Conservation (phyloP, 106 monocot genomes). For the Xerophyta viscosa region DNA sequence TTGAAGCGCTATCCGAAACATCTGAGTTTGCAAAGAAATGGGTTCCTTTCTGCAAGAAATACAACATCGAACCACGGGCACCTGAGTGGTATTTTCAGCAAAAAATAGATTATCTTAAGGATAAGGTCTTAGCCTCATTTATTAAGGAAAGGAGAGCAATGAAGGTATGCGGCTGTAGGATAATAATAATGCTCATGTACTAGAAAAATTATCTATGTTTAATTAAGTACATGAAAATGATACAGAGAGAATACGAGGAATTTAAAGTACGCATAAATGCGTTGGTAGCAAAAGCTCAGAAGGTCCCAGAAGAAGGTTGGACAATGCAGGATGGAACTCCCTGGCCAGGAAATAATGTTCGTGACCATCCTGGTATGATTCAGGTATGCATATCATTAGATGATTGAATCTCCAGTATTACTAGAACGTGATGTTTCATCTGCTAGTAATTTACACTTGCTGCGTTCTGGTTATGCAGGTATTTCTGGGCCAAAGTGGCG, state of each 20-base stretch:
- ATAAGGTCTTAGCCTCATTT: slow-evolving; percentile 52
- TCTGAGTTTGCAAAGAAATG: slow-evolving; percentile 64
- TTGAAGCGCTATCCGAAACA: slow-evolving; percentile 52
- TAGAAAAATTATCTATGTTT: neutral
- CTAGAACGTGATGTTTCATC: no score
- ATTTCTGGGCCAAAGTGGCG: slow-evolving; percentile 60
- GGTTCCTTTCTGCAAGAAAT: slow-evolving; percentile 60
- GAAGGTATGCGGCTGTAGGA: slow-evolving; percentile 25
- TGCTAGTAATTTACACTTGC: neutral
- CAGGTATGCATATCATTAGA: slow-evolving; percentile 35
- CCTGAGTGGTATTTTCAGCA: slow-evolving; percentile 55
- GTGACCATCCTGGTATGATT: slow-evolving; percentile 95
- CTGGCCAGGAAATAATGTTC: slow-evolving; percentile 87
- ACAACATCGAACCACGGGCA: slow-evolving; percentile 47
- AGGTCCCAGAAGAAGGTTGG: slow-evolving; percentile 96
- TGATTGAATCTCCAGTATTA: neutral
- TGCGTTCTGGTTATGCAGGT: slow-evolving; percentile 18
- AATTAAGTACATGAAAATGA: neutral
- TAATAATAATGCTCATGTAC: neutral
- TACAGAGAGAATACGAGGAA: slow-evolving; percentile 91
- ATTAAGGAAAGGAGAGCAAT: slow-evolving; percentile 54
- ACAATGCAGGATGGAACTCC: slow-evolving; percentile 94
- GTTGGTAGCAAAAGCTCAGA: slow-evolving; percentile 79
- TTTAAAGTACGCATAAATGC: slow-evolving; percentile 90
- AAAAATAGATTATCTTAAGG: slow-evolving; percentile 54